Conservation (phyloP, 2,329 filamentous ascomycete species). For the Sordariomycetes sp. region DNA sequence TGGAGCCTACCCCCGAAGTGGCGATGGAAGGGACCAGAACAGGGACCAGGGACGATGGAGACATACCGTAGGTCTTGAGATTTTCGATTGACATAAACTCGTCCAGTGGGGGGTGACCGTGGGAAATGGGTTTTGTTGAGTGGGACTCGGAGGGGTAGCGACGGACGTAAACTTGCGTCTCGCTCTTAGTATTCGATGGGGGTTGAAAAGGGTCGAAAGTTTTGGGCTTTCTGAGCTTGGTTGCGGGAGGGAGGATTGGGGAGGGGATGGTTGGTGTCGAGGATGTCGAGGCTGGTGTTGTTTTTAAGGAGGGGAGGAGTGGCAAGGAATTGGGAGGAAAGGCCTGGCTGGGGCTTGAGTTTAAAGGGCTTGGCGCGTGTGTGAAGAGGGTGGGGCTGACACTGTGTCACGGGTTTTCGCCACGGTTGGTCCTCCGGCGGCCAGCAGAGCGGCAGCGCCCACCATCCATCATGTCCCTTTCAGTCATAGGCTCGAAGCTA, state of each 20-base stretch:
- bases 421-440: neutral
- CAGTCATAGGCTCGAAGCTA: too few relatives aligned
- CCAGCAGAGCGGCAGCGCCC: neutral
- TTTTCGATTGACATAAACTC: constrained; percentile 99
- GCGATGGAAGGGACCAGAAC: neutral
- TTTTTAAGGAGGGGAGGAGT: constrained; percentile 6
- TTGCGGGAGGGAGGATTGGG: constrained; percentile 5
- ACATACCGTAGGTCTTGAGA: constrained; percentile 87
- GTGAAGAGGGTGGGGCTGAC: neutral
- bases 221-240: neutral
- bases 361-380: neutral
- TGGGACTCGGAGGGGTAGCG: constrained; percentile 25
- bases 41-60: neutral
- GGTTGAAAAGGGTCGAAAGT: constrained; percentile 8
- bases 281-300: constrained; percentile 2
- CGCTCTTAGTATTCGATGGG: constrained; percentile 20
- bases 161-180: constrained; percentile 32
- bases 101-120: constrained; percentile 48
- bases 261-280: neutral
- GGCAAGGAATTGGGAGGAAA: constrained; percentile 3
- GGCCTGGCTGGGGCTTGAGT: constrained; percentile 1
- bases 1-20: neutral
- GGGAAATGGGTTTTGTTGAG: constrained; percentile 37
- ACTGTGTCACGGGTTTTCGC: constrained; percentile 5
- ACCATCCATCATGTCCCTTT: too few relatives aligned